Base-by-base conservation (phyloP, 2,329 filamentous ascomycete genomes). In the Ceratocystis eucalypticola region DNA sequence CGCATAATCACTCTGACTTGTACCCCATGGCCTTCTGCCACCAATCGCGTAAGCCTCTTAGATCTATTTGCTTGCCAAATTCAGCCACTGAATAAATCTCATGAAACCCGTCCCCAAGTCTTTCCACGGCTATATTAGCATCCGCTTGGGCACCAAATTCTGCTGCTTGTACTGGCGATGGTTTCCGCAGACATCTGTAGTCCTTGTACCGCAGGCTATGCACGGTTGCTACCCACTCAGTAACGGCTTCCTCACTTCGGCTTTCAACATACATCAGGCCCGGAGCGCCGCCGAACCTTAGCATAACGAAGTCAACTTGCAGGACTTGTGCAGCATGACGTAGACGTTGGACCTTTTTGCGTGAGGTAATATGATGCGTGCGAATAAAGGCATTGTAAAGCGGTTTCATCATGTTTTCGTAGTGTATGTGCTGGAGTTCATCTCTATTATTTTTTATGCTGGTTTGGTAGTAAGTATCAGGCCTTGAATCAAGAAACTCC, bases 181-280 rank as follows among this genome's bases (percentile, higher is more conserved):
- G 82, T 69, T 82, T 80, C 17, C 76, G 77, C 6, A 80, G 81
- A 61, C 89, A 80, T 69, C 87, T 84, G 65, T 86, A 90, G 73
- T 90, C 87, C 70, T 90, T 90, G 74, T 90, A 90, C 5, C 85
- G 79, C 53, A 90, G 74, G 30, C 79, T 79, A 66, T 88, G 82
- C 1, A 90, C 87, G 1, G 77, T 76, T 10, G 77, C 77, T 3
- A 90, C 84, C 88, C 88, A 91, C 15, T 78, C 77, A 67, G 77
- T 78, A 2, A 90, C 82, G 1, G 78, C 77, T 1, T 72, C 71
- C 70, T 82, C 79, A n/a, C 80, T 76, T 3, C 70, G 69, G 1
- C 84, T 83, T 72, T 89, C 86, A 62, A 86, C 88, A 72, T 91
- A 89, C 88, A 92, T 91, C 70, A 92, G 85, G 1, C 88, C 88